Evolutionary conservation across 2,329 filamentous ascomycete species (phyloP).

Genomic region (Epichloe glyceriae): DNA sequence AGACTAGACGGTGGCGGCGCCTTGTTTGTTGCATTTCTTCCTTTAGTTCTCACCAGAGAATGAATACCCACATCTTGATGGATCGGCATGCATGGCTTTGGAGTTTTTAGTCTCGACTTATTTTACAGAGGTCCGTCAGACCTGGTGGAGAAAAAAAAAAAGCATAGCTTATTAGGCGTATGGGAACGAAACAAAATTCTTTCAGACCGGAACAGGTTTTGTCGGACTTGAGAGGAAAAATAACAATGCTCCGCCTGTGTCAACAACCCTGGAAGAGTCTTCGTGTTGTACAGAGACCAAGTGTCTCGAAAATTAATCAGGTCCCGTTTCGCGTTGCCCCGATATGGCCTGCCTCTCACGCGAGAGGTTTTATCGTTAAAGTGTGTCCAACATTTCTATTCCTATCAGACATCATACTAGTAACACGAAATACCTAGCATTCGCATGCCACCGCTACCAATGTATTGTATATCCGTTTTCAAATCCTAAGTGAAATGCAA

Average conservation of each 20-base stretch:
- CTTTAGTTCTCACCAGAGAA: not conserved
- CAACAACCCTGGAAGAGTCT: no score
- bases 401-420: not conserved
- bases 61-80: not conserved
- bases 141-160: not conserved
- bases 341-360: not conserved
- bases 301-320: no score
- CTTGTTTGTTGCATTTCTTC: not conserved
- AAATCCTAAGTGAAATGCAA: constrained; percentile 1
- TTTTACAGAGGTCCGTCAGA: not conserved
- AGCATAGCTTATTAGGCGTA: not conserved
- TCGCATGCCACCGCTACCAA: constrained; percentile 1
- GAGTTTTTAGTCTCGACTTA: constrained; percentile 7
- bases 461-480: constrained; percentile 1
- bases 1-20: not conserved
- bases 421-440: not conserved
- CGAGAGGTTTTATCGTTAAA: not conserved
- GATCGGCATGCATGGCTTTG: constrained; percentile 9
- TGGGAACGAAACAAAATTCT: not conserved
- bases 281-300: no score
- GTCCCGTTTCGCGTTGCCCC: no score
- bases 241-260: no score
- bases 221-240: not conserved
- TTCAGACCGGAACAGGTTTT: not conserved
- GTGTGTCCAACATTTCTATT: not conserved